Evolutionary conservation across 106 monocot species (phyloP).

Genomic region (Platanthera guangdongensis): DNA sequence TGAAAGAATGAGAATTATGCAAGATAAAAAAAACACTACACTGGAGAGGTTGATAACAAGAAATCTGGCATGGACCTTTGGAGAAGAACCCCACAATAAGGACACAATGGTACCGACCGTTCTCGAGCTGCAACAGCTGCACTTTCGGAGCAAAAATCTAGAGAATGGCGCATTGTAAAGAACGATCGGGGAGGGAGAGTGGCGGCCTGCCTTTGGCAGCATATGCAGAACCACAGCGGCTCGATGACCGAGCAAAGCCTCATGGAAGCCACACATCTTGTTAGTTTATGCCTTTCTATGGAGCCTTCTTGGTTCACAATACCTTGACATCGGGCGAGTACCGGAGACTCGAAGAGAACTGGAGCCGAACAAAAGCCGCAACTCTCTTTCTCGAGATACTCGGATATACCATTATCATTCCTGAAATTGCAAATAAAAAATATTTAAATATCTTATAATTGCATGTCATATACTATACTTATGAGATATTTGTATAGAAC

Average conservation of each 20-base stretch:
- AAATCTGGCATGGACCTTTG: conserved; percentile 54
- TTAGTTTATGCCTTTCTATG: conserved; percentile 42
- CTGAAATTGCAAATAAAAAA: conserved; percentile 12
- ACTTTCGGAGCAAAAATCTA: conserved; percentile 9
- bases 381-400: conserved; percentile 27
- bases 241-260: conserved; percentile 26
- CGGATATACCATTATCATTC: conserved; percentile 12
- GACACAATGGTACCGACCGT: conserved; percentile 33
- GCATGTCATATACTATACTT: background rate
- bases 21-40: conserved; percentile 16
- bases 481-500: too few relatives aligned
- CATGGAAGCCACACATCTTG: conserved; percentile 74
- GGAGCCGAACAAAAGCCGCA: conserved; percentile 61
- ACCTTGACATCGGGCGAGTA: conserved; percentile 48
- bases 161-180: conserved; percentile 32
- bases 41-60: conserved; percentile 40
- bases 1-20: background rate
- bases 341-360: conserved; percentile 59
- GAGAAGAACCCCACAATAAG: conserved; percentile 75
- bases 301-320: background rate
- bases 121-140: background rate
- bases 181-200: conserved; percentile 42
- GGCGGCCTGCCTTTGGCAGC: conserved; percentile 45
- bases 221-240: conserved; percentile 65
- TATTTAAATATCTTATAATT: background rate